Percentiles rank a stretch among this genome's conserved stretches.
Evolutionary conservation across 306 rosid species (phyloP).

Genomic region (Cucumis cinereus): DNA sequence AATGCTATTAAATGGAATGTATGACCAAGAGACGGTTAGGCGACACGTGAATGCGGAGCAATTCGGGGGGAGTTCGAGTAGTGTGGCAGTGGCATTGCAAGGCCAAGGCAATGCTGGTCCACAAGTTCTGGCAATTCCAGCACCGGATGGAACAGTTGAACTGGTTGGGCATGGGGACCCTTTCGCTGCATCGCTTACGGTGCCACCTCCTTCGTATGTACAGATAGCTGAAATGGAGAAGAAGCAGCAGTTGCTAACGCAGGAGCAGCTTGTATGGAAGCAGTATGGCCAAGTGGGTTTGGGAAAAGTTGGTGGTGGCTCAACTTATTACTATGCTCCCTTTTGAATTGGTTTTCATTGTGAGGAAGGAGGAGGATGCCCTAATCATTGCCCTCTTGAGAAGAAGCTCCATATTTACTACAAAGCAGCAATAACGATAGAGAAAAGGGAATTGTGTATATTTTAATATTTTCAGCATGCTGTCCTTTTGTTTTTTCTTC

Average conservation of each 20-base stretch:
- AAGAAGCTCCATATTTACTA: too few species aligned
- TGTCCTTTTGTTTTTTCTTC: neutral
- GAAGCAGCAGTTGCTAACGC: conserved; percentile 62
- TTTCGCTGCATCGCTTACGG: conserved; percentile 59
- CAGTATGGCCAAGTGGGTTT: conserved; percentile 61
- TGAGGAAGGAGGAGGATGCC: too few species aligned
- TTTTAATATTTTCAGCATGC: neutral
- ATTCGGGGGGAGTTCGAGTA: conserved; percentile 68
- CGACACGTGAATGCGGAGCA: conserved; percentile 51
- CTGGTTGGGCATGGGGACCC: conserved; percentile 62
- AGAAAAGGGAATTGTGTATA: neutral
- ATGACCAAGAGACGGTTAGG: conserved; percentile 76
- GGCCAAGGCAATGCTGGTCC: conserved; percentile 29
- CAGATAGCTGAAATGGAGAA: conserved; percentile 84
- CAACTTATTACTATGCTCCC: conserved; percentile 31
- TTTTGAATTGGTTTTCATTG: neutral
- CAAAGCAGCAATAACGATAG: too few species aligned
- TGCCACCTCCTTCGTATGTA: conserved; percentile 78
- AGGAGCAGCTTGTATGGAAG: conserved; percentile 71
- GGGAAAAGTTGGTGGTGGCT: conserved; percentile 38
- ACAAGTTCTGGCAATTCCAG: conserved; percentile 65
- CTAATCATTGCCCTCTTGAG: too few species aligned
- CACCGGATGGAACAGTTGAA: conserved; percentile 61
- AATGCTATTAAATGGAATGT: conserved; percentile 71
- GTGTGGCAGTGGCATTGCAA: conserved; percentile 57